Conservation (phyloP, 2,329 filamentous ascomycete species). For the Pyrenophora teres region DNA sequence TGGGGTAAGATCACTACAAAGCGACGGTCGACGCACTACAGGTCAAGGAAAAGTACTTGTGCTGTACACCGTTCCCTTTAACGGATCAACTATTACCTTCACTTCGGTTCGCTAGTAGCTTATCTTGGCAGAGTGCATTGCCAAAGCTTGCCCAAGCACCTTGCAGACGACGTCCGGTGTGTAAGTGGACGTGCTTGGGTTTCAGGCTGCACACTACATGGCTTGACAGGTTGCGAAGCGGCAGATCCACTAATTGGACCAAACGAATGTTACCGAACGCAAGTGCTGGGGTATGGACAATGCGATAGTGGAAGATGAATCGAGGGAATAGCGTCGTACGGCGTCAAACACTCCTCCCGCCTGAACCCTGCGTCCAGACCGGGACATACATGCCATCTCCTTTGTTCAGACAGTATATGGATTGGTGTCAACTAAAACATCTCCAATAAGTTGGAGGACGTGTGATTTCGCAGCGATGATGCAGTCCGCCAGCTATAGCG, state of each 20-base stretch:
- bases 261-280: constrained; percentile 26
- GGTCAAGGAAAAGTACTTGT: constrained; percentile 21
- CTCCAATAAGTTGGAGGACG: constrained; percentile 14
- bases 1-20: constrained; percentile 3
- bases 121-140: constrained; percentile 30
- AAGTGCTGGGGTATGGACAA: constrained; percentile 25
- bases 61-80: constrained; percentile 24
- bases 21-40: constrained; percentile 9
- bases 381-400: constrained; percentile 14
- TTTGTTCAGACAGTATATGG: constrained; percentile 15
- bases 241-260: constrained; percentile 25
- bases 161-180: constrained; percentile 40
- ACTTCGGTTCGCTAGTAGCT: constrained; percentile 29
- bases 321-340: constrained; percentile 42
- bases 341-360: constrained; percentile 41
- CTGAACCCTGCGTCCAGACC: constrained; percentile 34
- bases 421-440: constrained; percentile 20
- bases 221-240: constrained; percentile 27
- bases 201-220: constrained; percentile 33
- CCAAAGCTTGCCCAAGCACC: constrained; percentile 41
- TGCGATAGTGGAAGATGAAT: constrained; percentile 35
- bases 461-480: constrained; percentile 17
- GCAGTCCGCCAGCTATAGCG: constrained; percentile 1
- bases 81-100: constrained; percentile 22
- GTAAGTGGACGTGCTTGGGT: constrained; percentile 28